Evolutionary conservation across 768 basidiomycete species (phyloP), one percentile per base, ranked within the genome.

Genomic region (Hygrocybe coccinea): DNA sequence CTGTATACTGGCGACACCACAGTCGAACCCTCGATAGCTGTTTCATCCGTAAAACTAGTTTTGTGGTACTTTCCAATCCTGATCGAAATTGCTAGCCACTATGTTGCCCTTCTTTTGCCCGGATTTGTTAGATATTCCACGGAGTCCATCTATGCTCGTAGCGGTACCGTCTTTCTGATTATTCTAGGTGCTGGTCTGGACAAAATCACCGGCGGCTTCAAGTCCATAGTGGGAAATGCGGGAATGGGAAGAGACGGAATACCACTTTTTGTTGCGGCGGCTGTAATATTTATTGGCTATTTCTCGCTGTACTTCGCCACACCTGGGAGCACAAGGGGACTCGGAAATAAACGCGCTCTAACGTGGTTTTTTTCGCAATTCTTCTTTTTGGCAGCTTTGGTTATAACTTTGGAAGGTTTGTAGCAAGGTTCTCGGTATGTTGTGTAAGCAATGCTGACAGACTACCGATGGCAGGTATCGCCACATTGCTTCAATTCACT

Each of bases 181-280:
- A 49, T 49, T 21, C 47, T 49, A 2, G 47, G 47, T 29, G 47
- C 47, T 5, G 50, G 50, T 38, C 34, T 52, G 9, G 50, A 52
- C 50, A 52, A 21, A 24, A 52, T 52, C 37, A 52, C 50, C 9
- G 38, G 36, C n/a, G 50, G 50, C 8, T 52, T 52, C 50, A 37
- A 52, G 36, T 37, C 35, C 24, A 52, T 52, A 8, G 50, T 52
- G 12, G 50, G 50, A 52, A 52, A 52, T n/a, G 38, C 29, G 21
- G 50, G 50, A 11, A 6, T 52, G 36, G 36, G 37, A 11, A 21
- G 9, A 3, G 36, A 38, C 19, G 50, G 50, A 9, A 21, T 34
- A 2, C 36, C 36, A 15, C 2, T 52, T 21, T 52, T 52, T 11
- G 12, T 52, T 15, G 19, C 36, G 21, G 35, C 50, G 15, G 15